These are phyloP conservation scores for Thymus mandschuricus DNA, from an alignment of 257 asterid genomes.

Conservation along the genomic window DNA sequence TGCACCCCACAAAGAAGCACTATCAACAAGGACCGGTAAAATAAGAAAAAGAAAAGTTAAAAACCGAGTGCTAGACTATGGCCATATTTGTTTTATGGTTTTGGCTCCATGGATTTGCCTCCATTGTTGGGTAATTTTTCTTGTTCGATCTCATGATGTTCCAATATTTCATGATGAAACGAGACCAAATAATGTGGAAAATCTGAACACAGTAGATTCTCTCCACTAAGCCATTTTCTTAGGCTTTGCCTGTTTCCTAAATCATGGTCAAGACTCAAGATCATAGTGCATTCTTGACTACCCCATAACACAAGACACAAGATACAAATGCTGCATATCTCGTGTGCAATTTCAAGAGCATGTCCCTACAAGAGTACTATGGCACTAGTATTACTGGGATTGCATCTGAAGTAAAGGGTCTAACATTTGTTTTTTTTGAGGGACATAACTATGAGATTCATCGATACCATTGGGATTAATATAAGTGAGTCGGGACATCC, in stretches of 20 bases:
- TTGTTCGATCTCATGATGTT: constrained; percentile 22
- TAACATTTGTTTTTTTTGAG: background rate
- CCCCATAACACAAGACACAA: constrained; percentile 18
- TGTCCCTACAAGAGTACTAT: constrained; percentile 35
- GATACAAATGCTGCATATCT: constrained; percentile 42
- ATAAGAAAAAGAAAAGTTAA: background rate
- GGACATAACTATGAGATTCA: background rate
- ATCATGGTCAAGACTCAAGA: constrained; percentile 27
- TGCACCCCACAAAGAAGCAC: constrained; percentile 41
- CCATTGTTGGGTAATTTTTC: constrained; percentile 24
- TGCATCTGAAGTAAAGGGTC: background rate
- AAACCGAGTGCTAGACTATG: constrained; percentile 24
- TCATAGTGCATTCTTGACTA: constrained; percentile 39
- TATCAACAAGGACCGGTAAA: constrained; percentile 30
- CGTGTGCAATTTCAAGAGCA: constrained; percentile 37
- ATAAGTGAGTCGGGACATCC: background rate
- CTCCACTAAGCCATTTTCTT: constrained; percentile 36
- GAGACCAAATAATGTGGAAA: constrained; percentile 57
- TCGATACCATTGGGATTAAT: background rate
- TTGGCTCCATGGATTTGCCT: constrained; percentile 37
- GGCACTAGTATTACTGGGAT: background rate
- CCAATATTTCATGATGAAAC: constrained; percentile 26
- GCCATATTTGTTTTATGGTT: constrained; percentile 31
- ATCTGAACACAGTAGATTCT: constrained; percentile 44
- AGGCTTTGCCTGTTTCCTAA: constrained; percentile 26